Conservation (phyloP, 192 early-diverging fungal species). For the Coemansia aciculifera region DNA sequence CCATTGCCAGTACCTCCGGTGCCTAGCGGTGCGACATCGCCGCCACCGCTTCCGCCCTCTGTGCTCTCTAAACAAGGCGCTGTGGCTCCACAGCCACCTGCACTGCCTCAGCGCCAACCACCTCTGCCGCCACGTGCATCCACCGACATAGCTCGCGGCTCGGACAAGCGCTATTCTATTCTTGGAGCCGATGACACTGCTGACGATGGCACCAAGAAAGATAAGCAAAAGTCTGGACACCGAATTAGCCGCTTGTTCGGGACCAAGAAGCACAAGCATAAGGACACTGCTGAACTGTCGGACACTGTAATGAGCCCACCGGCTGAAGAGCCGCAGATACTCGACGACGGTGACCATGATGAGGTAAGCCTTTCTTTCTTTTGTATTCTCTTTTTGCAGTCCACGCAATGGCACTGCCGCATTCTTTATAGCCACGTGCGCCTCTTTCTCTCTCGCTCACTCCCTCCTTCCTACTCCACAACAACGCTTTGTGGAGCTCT, state of each 20-base stretch:
- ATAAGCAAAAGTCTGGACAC: conserved; percentile 41
- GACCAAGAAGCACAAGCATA: conserved; percentile 43
- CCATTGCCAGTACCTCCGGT: conserved; percentile 37
- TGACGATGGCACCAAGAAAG: conserved; percentile 31
- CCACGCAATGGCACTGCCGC: background rate
- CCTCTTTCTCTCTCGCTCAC: background rate
- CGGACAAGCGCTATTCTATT: conserved; percentile 10
- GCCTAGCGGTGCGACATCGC: conserved; percentile 12
- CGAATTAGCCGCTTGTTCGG: conserved; percentile 53
- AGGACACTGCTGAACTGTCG: conserved; percentile 15
- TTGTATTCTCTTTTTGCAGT: background rate
- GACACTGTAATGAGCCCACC: background rate
- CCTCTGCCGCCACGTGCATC: conserved; percentile 11
- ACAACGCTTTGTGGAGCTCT: background rate
- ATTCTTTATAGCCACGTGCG: background rate
- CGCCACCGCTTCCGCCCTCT: conserved; percentile 13
- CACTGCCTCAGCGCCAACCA: conserved; percentile 30
- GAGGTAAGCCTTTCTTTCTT: conserved; percentile 20
- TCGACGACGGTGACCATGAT: conserved; percentile 10
- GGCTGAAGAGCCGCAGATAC: background rate
- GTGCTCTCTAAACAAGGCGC: conserved; percentile 16
- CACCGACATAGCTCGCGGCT: conserved; percentile 1
- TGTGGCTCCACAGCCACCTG: conserved; percentile 24
- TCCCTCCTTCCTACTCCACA: background rate
- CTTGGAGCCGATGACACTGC: conserved; percentile 17